A percentile compares a stretch with the other conserved stretches of the same genome.
These are phyloP conservation scores for Pseudozyma pruni DNA, from an alignment of 1,284 basidiomycete species.

Conservation along the genomic window DNA sequence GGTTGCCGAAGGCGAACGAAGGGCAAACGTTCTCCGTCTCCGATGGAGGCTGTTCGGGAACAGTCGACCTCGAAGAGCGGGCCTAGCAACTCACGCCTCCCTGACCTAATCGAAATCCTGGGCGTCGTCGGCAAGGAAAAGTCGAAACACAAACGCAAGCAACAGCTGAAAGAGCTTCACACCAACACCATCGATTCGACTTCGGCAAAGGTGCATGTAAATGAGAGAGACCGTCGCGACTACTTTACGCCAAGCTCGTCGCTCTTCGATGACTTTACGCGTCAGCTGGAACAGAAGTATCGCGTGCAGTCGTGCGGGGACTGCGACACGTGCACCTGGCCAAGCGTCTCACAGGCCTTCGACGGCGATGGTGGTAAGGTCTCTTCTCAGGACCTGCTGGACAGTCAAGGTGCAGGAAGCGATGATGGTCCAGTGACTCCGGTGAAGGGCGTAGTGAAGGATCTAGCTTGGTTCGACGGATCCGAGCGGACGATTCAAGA, in stretches of 20 bases:
- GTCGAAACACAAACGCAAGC: conserved; percentile 67
- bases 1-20: conserved; percentile 4
- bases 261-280: conserved; percentile 63
- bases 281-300: conserved; percentile 26
- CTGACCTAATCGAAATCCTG: conserved; percentile 65
- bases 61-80: not conserved
- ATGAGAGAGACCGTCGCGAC: conserved; percentile 68
- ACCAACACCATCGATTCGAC: conserved; percentile 7
- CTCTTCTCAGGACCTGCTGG: not conserved
- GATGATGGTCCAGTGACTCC: conserved; percentile 13
- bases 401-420: not conserved
- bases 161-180: conserved; percentile 8
- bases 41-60: not conserved
- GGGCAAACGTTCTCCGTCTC: conserved; percentile 1
- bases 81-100: conserved; percentile 2
- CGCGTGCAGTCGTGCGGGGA: conserved; percentile 36
- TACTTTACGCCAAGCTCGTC: conserved; percentile 64
- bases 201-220: conserved; percentile 50
- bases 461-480: conserved; percentile 41
- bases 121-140: conserved; percentile 68
- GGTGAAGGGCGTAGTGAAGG: conserved; percentile 18
- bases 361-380: not conserved
- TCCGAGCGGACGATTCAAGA: conserved; percentile 24
- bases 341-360: conserved; percentile 13
- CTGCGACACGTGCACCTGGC: conserved; percentile 18